Evolutionary conservation across 2,329 filamentous ascomycete species (phyloP).

Genomic region (Ramularia endophylla): DNA sequence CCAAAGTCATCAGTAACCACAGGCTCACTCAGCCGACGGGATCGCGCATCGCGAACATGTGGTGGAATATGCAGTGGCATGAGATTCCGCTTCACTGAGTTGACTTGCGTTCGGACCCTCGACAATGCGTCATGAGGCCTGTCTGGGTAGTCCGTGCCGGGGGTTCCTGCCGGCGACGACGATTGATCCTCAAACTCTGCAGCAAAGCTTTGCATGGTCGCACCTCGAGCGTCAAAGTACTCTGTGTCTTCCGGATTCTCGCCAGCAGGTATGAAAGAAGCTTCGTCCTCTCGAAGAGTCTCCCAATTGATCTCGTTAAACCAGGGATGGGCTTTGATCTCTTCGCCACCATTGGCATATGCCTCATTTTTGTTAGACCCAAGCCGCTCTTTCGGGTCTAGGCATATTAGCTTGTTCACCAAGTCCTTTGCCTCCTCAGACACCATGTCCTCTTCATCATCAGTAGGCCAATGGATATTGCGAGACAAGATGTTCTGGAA

Average conservation of each 20-base stretch:
- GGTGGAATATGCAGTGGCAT: slow-evolving; percentile 97
- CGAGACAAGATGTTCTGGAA: slow-evolving; percentile 94
- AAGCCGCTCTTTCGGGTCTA: slow-evolving; percentile 73
- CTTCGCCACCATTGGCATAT: slow-evolving; percentile 75
- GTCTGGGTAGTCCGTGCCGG: slow-evolving; percentile 74
- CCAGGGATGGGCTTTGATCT: slow-evolving; percentile 87
- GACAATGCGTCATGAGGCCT: slow-evolving; percentile 92
- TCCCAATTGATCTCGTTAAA: slow-evolving; percentile 86
- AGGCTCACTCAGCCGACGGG: slow-evolving; percentile 82
- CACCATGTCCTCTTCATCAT: slow-evolving; percentile 64
- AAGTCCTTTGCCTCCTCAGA: slow-evolving; percentile 88
- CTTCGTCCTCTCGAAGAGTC: slow-evolving; percentile 85
- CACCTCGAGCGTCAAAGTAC: slow-evolving; percentile 90
- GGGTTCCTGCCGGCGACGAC: slow-evolving; percentile 63
- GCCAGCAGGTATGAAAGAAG: slow-evolving; percentile 86
- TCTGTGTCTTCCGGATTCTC: slow-evolving; percentile 97
- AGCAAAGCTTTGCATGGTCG: slow-evolving; percentile 84
- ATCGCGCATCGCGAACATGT: slow-evolving; percentile 87
- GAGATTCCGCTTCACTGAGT: slow-evolving; percentile 76
- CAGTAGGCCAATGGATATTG: slow-evolving; percentile 87
- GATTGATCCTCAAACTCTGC: slow-evolving; percentile 90
- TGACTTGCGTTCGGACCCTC: slow-evolving; percentile 79
- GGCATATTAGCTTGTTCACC: slow-evolving; percentile 85
- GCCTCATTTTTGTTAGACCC: slow-evolving; percentile 83
- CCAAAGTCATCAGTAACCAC: slow-evolving; percentile 89